Evolutionary conservation across 1,284 basidiomycete species (phyloP).

Genomic region (Austroboletus sp.): DNA sequence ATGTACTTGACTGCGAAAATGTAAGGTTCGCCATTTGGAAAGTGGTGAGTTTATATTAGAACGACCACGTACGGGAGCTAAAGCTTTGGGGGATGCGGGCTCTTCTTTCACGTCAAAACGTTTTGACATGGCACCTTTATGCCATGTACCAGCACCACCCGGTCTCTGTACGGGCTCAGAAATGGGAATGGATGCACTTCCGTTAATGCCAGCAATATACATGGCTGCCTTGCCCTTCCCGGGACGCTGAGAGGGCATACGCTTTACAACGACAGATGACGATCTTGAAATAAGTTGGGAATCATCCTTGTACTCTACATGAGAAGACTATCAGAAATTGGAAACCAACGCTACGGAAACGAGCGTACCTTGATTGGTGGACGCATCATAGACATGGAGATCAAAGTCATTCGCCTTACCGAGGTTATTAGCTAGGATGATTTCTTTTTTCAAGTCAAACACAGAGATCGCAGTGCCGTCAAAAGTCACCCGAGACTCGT

Average conservation of each 20-base stretch:
- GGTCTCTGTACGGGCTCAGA: conserved; percentile 43
- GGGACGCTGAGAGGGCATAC: conserved; percentile 75
- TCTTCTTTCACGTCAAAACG: conserved; percentile 86
- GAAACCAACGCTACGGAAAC: conserved; percentile 12
- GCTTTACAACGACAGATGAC: conserved; percentile 88
- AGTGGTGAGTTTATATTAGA: conserved; percentile 5
- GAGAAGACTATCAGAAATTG: not conserved
- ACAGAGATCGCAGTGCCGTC: conserved; percentile 98
- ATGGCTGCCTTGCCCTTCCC: conserved; percentile 90
- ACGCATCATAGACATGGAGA: conserved; percentile 77
- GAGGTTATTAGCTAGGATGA: conserved; percentile 93
- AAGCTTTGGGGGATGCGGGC: conserved; percentile 25
- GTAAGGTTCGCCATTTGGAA: conserved; percentile 22
- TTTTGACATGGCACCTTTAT: conserved; percentile 75
- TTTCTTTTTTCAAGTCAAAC: conserved; percentile 98
- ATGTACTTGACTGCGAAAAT: conserved; percentile 25
- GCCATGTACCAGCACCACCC: conserved; percentile 41
- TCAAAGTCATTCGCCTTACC: conserved; percentile 97
- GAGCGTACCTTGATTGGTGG: conserved; percentile 77
- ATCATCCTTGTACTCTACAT: conserved; percentile 87
- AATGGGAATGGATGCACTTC: conserved; percentile 37
- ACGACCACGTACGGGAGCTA: conserved; percentile 31
- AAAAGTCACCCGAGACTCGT: conserved; percentile 92
- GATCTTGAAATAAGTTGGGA: conserved; percentile 87
- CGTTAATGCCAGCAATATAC: conserved; percentile 65